Evolutionary conservation across 2,329 filamentous ascomycete genomes (phyloP), one percentile per base, ranked within the genome.

Genomic region (Exutisphaerella laricina): DNA sequence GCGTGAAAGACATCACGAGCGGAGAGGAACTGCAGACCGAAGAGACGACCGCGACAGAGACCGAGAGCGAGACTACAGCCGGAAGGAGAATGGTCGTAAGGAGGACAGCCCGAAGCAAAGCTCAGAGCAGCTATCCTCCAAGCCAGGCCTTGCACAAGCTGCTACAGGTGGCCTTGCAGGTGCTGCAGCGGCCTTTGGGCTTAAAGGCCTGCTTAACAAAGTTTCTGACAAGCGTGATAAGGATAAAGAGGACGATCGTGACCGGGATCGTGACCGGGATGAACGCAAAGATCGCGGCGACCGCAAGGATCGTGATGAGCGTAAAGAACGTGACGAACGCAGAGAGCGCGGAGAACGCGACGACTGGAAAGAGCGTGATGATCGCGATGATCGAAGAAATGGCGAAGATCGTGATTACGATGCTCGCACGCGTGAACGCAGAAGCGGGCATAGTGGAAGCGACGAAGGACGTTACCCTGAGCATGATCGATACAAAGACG

Each of bases 121-220:
- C 17, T 43, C 41, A 18, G 51, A 53, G 21, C 37, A 49, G n/a
- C 28, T 50, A 18, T 20, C 22, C 12, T 42, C 46, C 17, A 46
- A 53, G 46, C 49, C 56, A 8, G 54, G 56, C 13, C 49, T 59
- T 8, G 49, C 57, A 3, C 51, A 59, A 40, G 56, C 54, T 32
- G 58, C 57, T 8, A 56, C 58, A 17, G 55, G 56, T 34, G 58
- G 58, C 21, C 43, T 62, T n/a, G 58, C 57, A 7, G 59, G 52
- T 10, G 58, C 51, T 40, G 59, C 58, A 41, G 58, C 57, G 4
- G 57, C 56, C 16, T 51, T 58, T 23, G 59, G 59, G 4, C 45
- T 61, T 17, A 54, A 50, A 20, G 52, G 53, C 25, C 39, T 59
- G 4, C 43, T 60, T 20, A 57, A 56, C 39, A 53, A 52, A 23